Base-by-base conservation (phyloP, 2,329 filamentous ascomycete species). In the Ophiostoma quercus region DNA sequence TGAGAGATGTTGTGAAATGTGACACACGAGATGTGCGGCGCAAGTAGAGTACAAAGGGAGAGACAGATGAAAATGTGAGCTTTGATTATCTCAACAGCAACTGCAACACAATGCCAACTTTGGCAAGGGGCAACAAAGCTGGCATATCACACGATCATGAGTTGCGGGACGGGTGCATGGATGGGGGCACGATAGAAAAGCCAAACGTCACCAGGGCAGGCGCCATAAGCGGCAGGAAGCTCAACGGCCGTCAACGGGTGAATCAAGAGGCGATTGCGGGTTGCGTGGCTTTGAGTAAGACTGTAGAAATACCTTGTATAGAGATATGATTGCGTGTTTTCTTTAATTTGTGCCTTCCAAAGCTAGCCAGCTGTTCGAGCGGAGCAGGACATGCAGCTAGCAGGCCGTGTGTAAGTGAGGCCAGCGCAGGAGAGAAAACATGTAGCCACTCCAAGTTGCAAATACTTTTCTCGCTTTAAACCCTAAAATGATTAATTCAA, bases 361-460 rank as follows among this genome's bases (percentile, higher is more conserved):
- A 57, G 51, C 51, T 57, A 57, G 51, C 51, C 51, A 57, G 51
- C 51, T 57, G 51, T 57, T 25, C 22, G 4, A 25, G n/a, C 51
- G n/a, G 51, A 22, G 51, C 51, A 25, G 51, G 8, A 34, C 22
- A 57, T 57, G 51, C 51, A 57, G 51, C 51, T 57, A 57, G 51
- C 22, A 57, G 51, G n/a, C 51, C 51, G 51, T 57, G 51, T 25
- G 25, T n/a, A 22, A 54, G n/a, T 57, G 51, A 25, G 22, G n/a
- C 16, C 51, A 12, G 51, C 51, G n/a, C n/a, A 25, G 8, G 51
- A 9, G 22, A 25, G n/a, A 22, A 57, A 14, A 12, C 22, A 11
- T 25, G n/a, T 5, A 57, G 8, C n/a, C n/a, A 14, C 51, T 25
- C 1, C 25, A 11, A 12, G 22, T 25, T 25, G 39, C 39, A 41